Evolutionary conservation across 1,139 yeast species (phyloP).

Genomic region (Saccharomyces hybrid): DNA sequence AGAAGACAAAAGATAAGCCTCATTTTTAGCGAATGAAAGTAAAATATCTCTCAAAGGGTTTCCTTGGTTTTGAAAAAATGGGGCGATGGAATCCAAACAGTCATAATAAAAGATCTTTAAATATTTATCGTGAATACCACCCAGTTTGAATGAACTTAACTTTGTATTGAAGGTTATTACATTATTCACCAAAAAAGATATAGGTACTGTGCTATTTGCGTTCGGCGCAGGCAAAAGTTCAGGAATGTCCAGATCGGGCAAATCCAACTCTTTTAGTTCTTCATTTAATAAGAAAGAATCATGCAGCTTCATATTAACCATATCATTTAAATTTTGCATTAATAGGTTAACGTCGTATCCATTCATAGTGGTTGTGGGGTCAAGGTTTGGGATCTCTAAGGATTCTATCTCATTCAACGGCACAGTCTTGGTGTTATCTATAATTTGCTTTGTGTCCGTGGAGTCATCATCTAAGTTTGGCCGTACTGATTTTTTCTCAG

Average conservation of each 20-base stretch:
- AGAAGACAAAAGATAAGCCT: constrained; percentile 58
- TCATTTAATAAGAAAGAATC: constrained; percentile 35
- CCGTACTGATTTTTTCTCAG: constrained; percentile 1
- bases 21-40: constrained; percentile 50
- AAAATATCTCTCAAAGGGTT: constrained; percentile 65
- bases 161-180: constrained; percentile 29
- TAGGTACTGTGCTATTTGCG: constrained; percentile 25
- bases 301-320: constrained; percentile 39
- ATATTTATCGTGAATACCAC: constrained; percentile 36
- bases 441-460: constrained; percentile 2
- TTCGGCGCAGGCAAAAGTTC: constrained; percentile 31
- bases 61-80: constrained; percentile 46
- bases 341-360: constrained; percentile 35
- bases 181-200: constrained; percentile 28
- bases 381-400: constrained; percentile 18
- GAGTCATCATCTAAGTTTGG: background rate
- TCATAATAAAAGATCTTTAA: constrained; percentile 51
- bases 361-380: constrained; percentile 19
- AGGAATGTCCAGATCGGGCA: constrained; percentile 35
- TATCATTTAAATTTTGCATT: constrained; percentile 39
- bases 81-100: constrained; percentile 51
- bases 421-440: background rate
- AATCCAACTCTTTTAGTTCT: constrained; percentile 37
- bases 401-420: constrained; percentile 4
- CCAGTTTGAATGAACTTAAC: constrained; percentile 26